Base-by-base conservation (phyloP, 2,329 filamentous ascomycete genomes). In the Volutella citrinella region DNA sequence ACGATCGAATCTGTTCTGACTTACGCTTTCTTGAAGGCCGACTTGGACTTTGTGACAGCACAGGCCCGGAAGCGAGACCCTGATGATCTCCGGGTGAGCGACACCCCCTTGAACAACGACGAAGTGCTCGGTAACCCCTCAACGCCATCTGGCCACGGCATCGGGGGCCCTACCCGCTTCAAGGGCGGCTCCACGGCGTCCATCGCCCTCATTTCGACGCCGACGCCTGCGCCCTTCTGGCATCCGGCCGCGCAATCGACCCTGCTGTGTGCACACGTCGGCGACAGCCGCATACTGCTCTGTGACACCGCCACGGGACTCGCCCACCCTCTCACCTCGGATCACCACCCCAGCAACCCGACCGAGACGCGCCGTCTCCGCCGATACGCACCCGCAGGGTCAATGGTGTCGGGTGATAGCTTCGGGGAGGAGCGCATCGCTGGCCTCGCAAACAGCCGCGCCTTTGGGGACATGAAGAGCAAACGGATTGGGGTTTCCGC, bases 391-490 rank as follows among this genome's bases (percentile, higher is more conserved):
- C 66, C 68, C 21, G 79, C 85, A 19, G 83, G 72, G 17, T 74
- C 84, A 4, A 91, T 97, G 57, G 84, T 95, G 13, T 93, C 91
- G 16, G 65, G 63, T 1, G 93, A 98, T 64, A 94, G 87, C 20
- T 98, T 98, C 60, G 93, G 93, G 55, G 93, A 98, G 65, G 90
- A 97, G 64, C 88, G 93, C 49, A 93, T 98, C 61, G 82, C 82
- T 11, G 91, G 93, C 0, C 74, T 98, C 1, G 93, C 93, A 49
- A 98, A 98, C 65, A 94, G 87, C 19, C 85, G 93, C 19, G 77
- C 93, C 5, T 97, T 98, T 57, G 93, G 93, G 17, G 93, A 98
- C 66, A 88, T 96, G 65, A 76, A 77, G 20, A 87, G 82, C 37
- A 98, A 98, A 65, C 84, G 91, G 33, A 83, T 97, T 32, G 93